Percentiles rank a stretch among this genome's conserved stretches.
phyloP scores from a whole-genome alignment of 345 rosid species.

The Geranium rotundifolium region DNA sequence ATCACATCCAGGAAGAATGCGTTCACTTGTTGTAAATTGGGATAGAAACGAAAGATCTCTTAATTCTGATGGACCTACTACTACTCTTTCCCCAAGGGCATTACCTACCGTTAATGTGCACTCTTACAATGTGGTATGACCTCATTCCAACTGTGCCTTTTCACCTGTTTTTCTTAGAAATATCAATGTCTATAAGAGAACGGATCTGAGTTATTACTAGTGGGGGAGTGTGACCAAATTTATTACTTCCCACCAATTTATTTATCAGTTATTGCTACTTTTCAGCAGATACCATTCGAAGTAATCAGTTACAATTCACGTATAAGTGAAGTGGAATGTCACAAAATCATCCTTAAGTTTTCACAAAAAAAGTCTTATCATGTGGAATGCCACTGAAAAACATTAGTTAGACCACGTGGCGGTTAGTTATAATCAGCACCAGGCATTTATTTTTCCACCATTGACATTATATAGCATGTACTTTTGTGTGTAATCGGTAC shows the following conservation, averaged over 20 bases:
- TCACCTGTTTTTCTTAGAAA: neutral
- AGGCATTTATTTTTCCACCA: neutral
- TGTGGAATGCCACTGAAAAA: neutral
- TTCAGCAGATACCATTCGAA: neutral
- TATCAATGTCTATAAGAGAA: neutral
- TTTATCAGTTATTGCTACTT: neutral
- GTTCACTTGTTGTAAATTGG: conserved; percentile 47
- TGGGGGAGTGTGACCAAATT: neutral
- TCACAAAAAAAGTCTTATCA: neutral
- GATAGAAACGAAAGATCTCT: conserved; percentile 59
- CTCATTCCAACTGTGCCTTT: conserved; percentile 4
- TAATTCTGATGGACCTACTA: conserved; percentile 39
- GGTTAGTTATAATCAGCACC: neutral
- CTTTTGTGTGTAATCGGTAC: no score
- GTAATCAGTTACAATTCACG: no score
- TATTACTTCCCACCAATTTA: neutral
- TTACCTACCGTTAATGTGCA: conserved; percentile 33
- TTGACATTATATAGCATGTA: neutral
- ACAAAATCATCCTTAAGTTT: neutral
- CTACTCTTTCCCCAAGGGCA: conserved; percentile 28
- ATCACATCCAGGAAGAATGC: conserved; percentile 48
- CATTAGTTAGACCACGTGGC: neutral
- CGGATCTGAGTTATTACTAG: neutral
- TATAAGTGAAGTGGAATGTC: no score
- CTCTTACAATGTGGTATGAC: conserved; percentile 40